Evolutionary conservation across 768 basidiomycete genomes (phyloP).

Genomic region (Boletus pseudo-olivaceus): DNA sequence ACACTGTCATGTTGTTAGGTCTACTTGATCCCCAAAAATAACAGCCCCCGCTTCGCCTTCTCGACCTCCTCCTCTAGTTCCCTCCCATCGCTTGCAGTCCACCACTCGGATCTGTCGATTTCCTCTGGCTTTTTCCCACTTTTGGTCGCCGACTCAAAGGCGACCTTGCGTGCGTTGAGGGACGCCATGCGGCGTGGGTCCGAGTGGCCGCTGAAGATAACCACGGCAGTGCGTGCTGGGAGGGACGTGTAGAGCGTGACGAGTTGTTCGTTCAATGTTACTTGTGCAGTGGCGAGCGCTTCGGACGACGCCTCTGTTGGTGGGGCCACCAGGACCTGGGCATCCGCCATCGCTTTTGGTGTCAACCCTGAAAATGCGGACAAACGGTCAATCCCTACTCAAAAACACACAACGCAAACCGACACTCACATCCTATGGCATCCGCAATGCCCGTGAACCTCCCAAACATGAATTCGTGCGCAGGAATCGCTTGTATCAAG

Average conservation of each 20-base stretch:
- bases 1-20: neutral
- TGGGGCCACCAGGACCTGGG: slow-evolving; percentile 19
- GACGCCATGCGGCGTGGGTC: slow-evolving; percentile 80
- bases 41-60: slow-evolving; percentile 73
- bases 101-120: slow-evolving; percentile 53
- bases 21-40: slow-evolving; percentile 68
- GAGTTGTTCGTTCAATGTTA: slow-evolving; percentile 59
- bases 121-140: slow-evolving; percentile 56
- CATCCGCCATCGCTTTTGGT: slow-evolving; percentile 45
- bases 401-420: neutral
- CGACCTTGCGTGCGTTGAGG: slow-evolving; percentile 63
- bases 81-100: slow-evolving; percentile 75
- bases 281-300: slow-evolving; percentile 37
- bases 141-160: slow-evolving; percentile 67
- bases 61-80: slow-evolving; percentile 79
- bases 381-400: neutral
- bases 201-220: slow-evolving; percentile 86
- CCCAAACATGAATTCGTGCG: slow-evolving; percentile 82
- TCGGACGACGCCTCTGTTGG: slow-evolving; percentile 35
- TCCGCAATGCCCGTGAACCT: slow-evolving; percentile 82
- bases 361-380: slow-evolving; percentile 51
- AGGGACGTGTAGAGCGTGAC: slow-evolving; percentile 60
- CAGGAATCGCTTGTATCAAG: slow-evolving; percentile 51
- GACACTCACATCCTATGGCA: slow-evolving; percentile 68
- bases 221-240: slow-evolving; percentile 74